Percentiles rank a stretch among this genome's conserved stretches.
Evolutionary conservation across 441 rosid genomes (phyloP).

Genomic region (Adansonia madagascariensis): DNA sequence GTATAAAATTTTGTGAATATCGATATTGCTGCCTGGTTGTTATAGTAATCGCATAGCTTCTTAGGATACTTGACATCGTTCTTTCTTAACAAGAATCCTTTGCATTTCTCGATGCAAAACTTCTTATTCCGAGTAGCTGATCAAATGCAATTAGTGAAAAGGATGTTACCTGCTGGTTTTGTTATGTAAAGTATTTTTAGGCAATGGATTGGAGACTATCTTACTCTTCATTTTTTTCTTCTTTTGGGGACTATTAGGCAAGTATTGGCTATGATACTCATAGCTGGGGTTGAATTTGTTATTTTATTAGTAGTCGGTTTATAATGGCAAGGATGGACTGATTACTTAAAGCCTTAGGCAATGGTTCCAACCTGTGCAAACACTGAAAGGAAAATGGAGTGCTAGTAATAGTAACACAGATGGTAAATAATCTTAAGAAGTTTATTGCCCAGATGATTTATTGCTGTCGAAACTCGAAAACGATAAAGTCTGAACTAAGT

Average conservation of each 20-base stretch:
- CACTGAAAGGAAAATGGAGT: slow-evolving; percentile 1
- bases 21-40: slow-evolving; percentile 18
- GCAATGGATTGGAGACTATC: not conserved
- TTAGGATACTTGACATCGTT: not conserved
- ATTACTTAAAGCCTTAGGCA: too few species aligned
- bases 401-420: too few species aligned
- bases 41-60: not conserved
- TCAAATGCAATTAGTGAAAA: not conserved
- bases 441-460: not conserved
- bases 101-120: slow-evolving; percentile 15
- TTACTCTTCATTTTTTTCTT: not conserved
- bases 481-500: not conserved
- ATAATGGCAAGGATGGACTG: not conserved
- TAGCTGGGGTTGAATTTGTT: not conserved
- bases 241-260: not conserved
- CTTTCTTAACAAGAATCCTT: slow-evolving; percentile 8
- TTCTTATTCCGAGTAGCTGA: not conserved
- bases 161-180: not conserved
- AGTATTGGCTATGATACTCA: not conserved
- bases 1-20: slow-evolving; percentile 7
- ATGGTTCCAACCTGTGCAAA: not conserved
- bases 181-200: slow-evolving; percentile 5
- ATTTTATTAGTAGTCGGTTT: not conserved
- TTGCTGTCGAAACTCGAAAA: not conserved
- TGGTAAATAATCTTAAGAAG: not conserved